Conservation (phyloP, 331 rosid species). For the Cydonia oblonga region DNA sequence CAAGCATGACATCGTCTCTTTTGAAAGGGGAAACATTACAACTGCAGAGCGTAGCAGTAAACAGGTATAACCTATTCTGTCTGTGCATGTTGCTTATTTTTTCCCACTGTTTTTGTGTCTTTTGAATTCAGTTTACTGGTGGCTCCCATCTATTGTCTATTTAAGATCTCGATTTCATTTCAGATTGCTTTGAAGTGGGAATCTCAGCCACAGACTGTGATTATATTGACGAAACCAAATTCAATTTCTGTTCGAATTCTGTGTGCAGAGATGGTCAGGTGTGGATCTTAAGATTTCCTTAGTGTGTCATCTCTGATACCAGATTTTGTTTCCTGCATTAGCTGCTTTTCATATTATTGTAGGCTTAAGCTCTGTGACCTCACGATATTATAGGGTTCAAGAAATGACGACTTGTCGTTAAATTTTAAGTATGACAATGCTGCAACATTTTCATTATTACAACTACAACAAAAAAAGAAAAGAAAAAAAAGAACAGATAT, state of each 20-base stretch:
- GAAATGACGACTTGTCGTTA: slow-evolving; percentile 8
- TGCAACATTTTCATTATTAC: neutral
- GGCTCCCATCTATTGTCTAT: slow-evolving; percentile 19
- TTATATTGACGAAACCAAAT: slow-evolving; percentile 84
- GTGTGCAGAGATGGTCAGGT: slow-evolving; percentile 83
- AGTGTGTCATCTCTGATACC: neutral
- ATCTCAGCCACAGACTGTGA: slow-evolving; percentile 79
- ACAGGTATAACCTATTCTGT: slow-evolving; percentile 51
- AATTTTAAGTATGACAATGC: neutral
- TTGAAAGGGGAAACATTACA: slow-evolving; percentile 86
- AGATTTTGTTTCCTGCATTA: neutral
- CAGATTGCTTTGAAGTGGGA: slow-evolving; percentile 98
- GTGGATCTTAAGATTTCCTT: slow-evolving; percentile 14
- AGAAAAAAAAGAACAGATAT: too few relatives aligned
- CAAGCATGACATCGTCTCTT: slow-evolving; percentile 87
- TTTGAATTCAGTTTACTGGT: neutral
- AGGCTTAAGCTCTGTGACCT: slow-evolving; percentile 10
- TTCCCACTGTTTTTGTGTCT: slow-evolving; percentile 1
- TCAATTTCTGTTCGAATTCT: slow-evolving; percentile 63
- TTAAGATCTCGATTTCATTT: slow-evolving; percentile 27
- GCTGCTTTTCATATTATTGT: neutral
- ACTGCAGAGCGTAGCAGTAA: slow-evolving; percentile 90
- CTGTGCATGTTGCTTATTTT: slow-evolving; percentile 10
- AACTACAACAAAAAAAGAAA: too few relatives aligned
- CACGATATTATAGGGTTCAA: neutral